Percentiles rank a stretch among this genome's conserved stretches.
These are phyloP conservation scores for Actinomucor elegans DNA, from an alignment of 371 early-diverging fungal genomes.

Conservation along the genomic window DNA sequence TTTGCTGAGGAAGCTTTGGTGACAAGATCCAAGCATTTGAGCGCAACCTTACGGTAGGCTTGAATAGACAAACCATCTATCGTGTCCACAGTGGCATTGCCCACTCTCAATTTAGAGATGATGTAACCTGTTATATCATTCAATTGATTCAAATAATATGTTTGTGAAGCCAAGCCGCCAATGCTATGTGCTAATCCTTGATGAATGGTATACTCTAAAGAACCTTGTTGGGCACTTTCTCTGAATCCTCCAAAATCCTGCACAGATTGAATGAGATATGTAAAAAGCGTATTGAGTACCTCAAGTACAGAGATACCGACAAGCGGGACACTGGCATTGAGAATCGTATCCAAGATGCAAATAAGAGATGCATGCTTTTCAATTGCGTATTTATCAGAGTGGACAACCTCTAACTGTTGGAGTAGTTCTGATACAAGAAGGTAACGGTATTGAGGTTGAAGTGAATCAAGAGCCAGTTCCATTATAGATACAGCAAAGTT, in stretches of 20 bases:
- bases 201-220: conserved; percentile 46
- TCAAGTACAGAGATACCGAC: conserved; percentile 83
- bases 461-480: conserved; percentile 55
- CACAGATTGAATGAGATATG: conserved; percentile 52
- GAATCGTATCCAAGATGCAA: conserved; percentile 53
- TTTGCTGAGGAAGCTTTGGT: conserved; percentile 1
- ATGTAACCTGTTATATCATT: conserved; percentile 79
- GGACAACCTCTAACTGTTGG: conserved; percentile 52
- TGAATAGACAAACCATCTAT: conserved; percentile 48
- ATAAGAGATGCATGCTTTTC: conserved; percentile 60
- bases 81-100: conserved; percentile 25
- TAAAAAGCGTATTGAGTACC: conserved; percentile 72
- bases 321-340: conserved; percentile 55
- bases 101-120: conserved; percentile 60
- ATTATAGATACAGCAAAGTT: conserved; percentile 57
- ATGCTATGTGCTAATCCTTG: conserved; percentile 57
- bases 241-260: conserved; percentile 21
- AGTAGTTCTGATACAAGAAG: conserved; percentile 63
- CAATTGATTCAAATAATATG: conserved; percentile 83
- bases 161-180: conserved; percentile 74
- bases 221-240: conserved; percentile 4
- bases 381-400: conserved; percentile 21
- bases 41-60: conserved; percentile 42
- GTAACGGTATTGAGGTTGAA: conserved; percentile 70
- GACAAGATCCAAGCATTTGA: conserved; percentile 42